Evolutionary conservation across 257 asterid species (phyloP), one percentile per base, ranked within the genome.

Genomic region (Scutellaria baicalensis): DNA sequence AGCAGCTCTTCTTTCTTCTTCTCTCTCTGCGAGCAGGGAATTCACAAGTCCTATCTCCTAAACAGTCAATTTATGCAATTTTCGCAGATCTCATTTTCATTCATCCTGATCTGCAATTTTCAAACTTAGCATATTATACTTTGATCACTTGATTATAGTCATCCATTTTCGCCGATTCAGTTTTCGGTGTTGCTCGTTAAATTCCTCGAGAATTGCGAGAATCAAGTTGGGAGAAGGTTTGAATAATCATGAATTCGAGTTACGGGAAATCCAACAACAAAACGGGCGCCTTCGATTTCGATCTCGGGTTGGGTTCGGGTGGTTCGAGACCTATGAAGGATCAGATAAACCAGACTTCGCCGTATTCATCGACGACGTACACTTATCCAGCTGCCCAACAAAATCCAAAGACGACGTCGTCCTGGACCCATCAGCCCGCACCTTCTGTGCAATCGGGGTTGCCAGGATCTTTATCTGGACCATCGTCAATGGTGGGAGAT

Each of bases 401-500:
- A 31, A 89, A 66, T 79, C 90, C 90, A 4, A 79, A 59, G 56
- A 51, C 87, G 50, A 23, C 86, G 58, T 14, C 96, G 66, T 78
- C 93, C 5, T 86, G 92, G 98, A 82, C 91, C 62, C 94, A 91
- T 76, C 94, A 89, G 71, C 96, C 99, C 59, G 86, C 81, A 0
- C 52, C 80, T 42, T 44, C 89, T 16, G 64, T 57, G 48, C 88
- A 79, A 39, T 48, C 96, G 44, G 76, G 76, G 33, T 68, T 54
- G 71, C 23, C 59, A 0, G 93, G 85, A 33, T 73, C 96, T 17
- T 20, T 81, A 35, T 62, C 86, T 31, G 91, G 96, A 7, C 90
- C 94, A 14, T 42, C 93, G 0, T 84, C 99, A 0, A 89, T 93
- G 99, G 96, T 84, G 55, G 99, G 99, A 13, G 99, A 93, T 69